A percentile compares a stretch with the other conserved stretches of the same genome.
Evolutionary conservation across 2,329 filamentous ascomycete genomes (phyloP).

Genomic region (Trichoderma atroviride): DNA sequence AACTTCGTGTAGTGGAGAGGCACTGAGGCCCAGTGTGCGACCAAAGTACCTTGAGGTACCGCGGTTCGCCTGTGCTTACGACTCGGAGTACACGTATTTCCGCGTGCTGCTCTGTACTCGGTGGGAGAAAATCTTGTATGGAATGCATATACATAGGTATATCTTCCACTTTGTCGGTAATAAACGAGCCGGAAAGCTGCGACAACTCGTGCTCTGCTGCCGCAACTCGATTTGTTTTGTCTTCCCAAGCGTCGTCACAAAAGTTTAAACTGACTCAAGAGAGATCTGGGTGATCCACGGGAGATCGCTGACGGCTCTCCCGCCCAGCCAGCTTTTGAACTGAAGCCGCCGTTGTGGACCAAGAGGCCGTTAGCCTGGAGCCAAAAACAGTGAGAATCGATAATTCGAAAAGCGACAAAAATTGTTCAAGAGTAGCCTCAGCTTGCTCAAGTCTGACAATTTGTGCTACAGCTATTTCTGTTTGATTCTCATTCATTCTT

Average conservation of each 20-base stretch:
- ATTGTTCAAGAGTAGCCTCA: not conserved
- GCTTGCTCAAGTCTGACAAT: not conserved
- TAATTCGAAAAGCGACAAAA: conserved; percentile 1
- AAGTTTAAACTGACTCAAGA: conserved; percentile 9
- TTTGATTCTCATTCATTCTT: not conserved
- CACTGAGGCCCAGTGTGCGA: not conserved
- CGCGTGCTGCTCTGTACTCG: not conserved
- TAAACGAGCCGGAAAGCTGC: not conserved
- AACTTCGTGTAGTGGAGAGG: not conserved
- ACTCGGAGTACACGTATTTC: not conserved
- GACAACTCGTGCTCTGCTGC: not conserved
- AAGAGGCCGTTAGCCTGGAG: conserved; percentile 4
- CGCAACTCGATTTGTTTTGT: not conserved
- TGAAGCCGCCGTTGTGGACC: conserved; percentile 4
- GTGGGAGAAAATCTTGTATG: too few relatives aligned
- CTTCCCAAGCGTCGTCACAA: not conserved
- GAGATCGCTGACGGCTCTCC: conserved; percentile 20
- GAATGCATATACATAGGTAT: too few relatives aligned
- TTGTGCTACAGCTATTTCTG: not conserved
- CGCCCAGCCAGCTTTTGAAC: conserved; percentile 15
- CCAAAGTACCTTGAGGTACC: not conserved
- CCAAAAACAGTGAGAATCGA: not conserved
- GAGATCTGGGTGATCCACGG: conserved; percentile 16
- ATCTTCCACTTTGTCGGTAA: not conserved
- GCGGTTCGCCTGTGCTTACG: not conserved